Evolutionary conservation across 768 basidiomycete species (phyloP).

Genomic region (Lentinula raphanica): DNA sequence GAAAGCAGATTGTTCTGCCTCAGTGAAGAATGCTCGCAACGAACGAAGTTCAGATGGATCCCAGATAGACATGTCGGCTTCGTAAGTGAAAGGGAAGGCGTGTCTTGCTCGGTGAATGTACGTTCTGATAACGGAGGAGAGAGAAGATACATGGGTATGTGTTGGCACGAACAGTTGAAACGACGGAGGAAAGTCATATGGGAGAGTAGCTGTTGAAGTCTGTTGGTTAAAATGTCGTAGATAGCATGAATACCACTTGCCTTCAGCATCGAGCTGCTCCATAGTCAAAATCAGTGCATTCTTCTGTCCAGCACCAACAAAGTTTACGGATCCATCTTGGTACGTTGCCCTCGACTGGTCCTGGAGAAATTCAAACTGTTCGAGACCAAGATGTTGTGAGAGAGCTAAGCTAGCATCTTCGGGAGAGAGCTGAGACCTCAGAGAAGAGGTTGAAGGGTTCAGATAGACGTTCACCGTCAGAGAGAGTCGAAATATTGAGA

Average conservation of each 20-base stretch:
- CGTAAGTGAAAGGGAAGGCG: conserved; percentile 50
- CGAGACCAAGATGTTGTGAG: conserved; percentile 68
- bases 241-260: conserved; percentile 29
- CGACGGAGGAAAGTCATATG: conserved; percentile 41
- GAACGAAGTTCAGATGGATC: conserved; percentile 32
- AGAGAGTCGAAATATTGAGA: conserved; percentile 32
- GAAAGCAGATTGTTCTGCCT: conserved; percentile 47
- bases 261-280: conserved; percentile 49
- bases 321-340: conserved; percentile 32
- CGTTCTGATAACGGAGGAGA: conserved; percentile 50
- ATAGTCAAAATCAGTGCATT: conserved; percentile 52
- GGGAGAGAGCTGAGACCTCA: conserved; percentile 38
- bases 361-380: conserved; percentile 50
- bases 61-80: conserved; percentile 30
- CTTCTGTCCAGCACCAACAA: conserved; percentile 52
- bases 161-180: conserved; percentile 36
- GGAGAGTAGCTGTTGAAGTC: conserved; percentile 46
- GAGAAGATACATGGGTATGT: conserved; percentile 28
- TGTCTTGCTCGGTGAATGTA: conserved; percentile 55
- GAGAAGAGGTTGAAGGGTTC: conserved; percentile 34
- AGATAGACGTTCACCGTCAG: conserved; percentile 59
- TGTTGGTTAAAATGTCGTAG: conserved; percentile 1
- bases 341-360: conserved; percentile 23
- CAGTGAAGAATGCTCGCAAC: conserved; percentile 49
- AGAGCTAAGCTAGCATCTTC: conserved; percentile 56